Evolutionary conservation across 176 grass and related monocot genomes (phyloP), one percentile per base, ranked within the genome.

Genomic region (Ensete ventricosum): DNA sequence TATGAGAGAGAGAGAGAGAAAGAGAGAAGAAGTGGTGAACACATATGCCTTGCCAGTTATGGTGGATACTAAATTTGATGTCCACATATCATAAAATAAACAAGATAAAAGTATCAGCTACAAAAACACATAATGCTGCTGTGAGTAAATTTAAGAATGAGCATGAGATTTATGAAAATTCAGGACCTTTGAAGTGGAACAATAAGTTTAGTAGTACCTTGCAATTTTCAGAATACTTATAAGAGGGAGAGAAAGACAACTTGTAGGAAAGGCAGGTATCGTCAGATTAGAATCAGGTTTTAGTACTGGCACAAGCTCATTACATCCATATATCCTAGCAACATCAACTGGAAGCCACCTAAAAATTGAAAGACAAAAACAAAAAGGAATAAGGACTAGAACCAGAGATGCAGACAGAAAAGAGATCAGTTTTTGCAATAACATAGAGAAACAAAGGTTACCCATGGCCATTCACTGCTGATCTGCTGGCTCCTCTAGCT

Each of bases 291-390:
- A 93, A 75, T 73, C 80, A 14, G 88, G 90, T 0, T 86, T 87
- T 48, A 98, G 79, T 0, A 94, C 74, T 78, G 86, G 86, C 53
- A 91, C 88, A 29, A 99, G 90, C 84, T 88, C 90, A 77, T 82
- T 73, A 64, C 84, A 71, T 1, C 84, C 86, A 82, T 90, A 91
- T 23, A 83, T 82, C 50, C 73, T 87, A 9, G 95, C 95, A 19
- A 93, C 82, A 80, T 98, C 90, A 22, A 89, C 29, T n/a, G 95
- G 86, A 67, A 91, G 95, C 88, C 84, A 94, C 53, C 92, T 96
- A 80, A 79, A 25, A 21, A 27, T n/a, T 17, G 10, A 57, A 55
- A 11, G 50, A 11, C 43, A 9, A 70, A 50, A 12, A 72, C 9
- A 11, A 21, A n/a, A 50, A 9, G 8, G 13, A 20, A 52, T 23